Conservation (phyloP, 176 grass and related monocot species). For the Eragrostis nindensis region DNA sequence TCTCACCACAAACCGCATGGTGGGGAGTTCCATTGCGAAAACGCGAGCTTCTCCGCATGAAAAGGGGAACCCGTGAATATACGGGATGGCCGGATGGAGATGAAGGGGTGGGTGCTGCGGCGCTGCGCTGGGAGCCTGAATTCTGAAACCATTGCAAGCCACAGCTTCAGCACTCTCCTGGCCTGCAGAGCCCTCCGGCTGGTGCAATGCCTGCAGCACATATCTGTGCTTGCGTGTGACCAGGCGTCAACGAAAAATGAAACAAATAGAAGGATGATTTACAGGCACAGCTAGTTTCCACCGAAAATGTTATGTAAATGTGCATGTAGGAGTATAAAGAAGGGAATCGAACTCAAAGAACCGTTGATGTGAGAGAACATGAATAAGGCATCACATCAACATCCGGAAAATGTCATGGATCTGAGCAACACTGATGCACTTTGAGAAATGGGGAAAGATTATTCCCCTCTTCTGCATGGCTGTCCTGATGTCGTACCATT, state of each 20-base stretch:
- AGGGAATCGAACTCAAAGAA: neutral
- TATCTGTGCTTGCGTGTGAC: too few relatives aligned
- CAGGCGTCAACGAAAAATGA: neutral
- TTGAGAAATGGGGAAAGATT: conserved; percentile 39
- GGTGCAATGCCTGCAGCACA: neutral
- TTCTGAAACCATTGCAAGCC: too few relatives aligned
- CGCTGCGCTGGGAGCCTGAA: too few relatives aligned
- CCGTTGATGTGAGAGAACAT: conserved; percentile 6
- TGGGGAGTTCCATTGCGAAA: neutral
- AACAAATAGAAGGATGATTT: neutral
- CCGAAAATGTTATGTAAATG: neutral
- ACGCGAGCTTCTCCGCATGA: neutral
- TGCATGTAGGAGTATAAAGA: neutral
- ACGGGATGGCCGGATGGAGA: too few relatives aligned
- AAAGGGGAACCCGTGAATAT: neutral
- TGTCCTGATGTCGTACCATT: conserved; percentile 20
- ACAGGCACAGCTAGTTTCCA: neutral
- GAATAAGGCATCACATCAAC: conserved; percentile 27
- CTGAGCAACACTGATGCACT: neutral
- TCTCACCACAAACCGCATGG: neutral
- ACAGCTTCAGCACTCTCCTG: neutral
- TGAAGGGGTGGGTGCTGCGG: too few relatives aligned
- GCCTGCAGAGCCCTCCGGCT: neutral
- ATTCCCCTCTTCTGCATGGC: conserved; percentile 29
- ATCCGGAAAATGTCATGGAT: neutral